Conservation (phyloP, 2,329 filamentous ascomycete species). For the Alternaria novae-zelandiae region DNA sequence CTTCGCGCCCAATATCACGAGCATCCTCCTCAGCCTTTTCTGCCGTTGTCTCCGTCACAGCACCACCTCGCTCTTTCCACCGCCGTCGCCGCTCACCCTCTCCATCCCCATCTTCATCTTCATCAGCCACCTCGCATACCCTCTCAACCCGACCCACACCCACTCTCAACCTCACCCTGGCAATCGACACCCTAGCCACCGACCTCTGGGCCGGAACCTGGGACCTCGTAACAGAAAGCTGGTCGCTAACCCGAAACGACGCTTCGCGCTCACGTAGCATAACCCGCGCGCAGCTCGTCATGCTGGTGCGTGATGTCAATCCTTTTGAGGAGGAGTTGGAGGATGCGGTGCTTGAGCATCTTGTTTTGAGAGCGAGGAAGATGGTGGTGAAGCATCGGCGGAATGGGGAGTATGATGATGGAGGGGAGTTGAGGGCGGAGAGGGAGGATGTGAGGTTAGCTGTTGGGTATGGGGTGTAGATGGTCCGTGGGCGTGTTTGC, state of each 20-base stretch:
- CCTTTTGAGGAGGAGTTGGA: not conserved
- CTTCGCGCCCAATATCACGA: not conserved
- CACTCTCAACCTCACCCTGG: not conserved
- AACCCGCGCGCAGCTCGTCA: not conserved
- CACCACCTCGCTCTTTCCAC: not conserved
- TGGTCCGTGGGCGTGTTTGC: not conserved
- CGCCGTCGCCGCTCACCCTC: not conserved
- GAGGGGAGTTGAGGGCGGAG: not conserved
- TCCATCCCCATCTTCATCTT: not conserved
- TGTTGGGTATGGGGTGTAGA: not conserved
- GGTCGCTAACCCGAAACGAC: not conserved
- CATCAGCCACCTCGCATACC: not conserved
- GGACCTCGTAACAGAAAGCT: not conserved
- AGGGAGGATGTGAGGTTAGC: not conserved
- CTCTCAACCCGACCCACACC: not conserved
- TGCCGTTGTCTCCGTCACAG: not conserved
- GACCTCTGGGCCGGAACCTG: slow-evolving; percentile 3
- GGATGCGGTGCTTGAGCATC: not conserved
- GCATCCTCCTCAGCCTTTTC: not conserved
- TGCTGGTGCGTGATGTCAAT: not conserved
- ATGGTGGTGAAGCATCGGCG: not conserved
- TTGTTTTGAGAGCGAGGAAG: not conserved
- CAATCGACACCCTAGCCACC: not conserved
- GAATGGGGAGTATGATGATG: not conserved
- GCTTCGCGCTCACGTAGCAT: not conserved